phyloP scores from a whole-genome alignment of 805 yeast genomes.

The Phaffomyces antillensis region DNA sequence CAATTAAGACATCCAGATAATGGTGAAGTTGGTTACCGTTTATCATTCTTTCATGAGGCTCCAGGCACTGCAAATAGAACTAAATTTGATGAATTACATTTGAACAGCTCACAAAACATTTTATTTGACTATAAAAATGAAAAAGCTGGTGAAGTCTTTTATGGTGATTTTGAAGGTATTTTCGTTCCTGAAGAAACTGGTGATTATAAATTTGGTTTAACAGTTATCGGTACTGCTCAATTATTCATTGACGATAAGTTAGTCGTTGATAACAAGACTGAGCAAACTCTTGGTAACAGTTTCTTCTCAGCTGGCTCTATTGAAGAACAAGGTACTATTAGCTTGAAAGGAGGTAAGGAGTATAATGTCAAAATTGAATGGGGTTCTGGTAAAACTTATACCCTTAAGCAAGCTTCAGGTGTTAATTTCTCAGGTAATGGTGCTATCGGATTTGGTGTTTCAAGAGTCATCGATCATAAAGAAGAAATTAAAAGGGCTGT shows the following conservation, averaged over 20 bases:
- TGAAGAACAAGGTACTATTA: constrained; percentile 36
- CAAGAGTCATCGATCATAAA: constrained; percentile 23
- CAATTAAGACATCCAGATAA: constrained; percentile 18
- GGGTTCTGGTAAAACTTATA: constrained; percentile 41
- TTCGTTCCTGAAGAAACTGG: constrained; percentile 43
- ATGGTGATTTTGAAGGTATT: constrained; percentile 39
- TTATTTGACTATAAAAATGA: constrained; percentile 26
- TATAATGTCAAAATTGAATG: constrained; percentile 43
- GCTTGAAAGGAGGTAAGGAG: constrained; percentile 35
- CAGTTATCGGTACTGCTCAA: constrained; percentile 48
- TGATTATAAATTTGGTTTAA: constrained; percentile 43
- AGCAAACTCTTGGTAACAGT: constrained; percentile 41
- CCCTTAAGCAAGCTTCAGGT: constrained; percentile 9
- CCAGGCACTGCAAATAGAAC: constrained; percentile 16
- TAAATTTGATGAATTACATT: constrained; percentile 23
- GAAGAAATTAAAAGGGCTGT: constrained; percentile 36
- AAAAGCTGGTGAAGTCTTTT: constrained; percentile 26
- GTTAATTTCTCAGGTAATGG: constrained; percentile 29
- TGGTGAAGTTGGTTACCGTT: constrained; percentile 20
- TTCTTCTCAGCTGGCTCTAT: constrained; percentile 51
- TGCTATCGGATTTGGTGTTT: constrained; percentile 28
- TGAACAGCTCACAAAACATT: constrained; percentile 17
- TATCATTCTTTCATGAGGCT: constrained; percentile 23
- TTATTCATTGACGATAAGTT: constrained; percentile 45
- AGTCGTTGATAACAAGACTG: constrained; percentile 48